Base-by-base conservation (phyloP, 140 eudicot species). In the Senecio squalidus region DNA sequence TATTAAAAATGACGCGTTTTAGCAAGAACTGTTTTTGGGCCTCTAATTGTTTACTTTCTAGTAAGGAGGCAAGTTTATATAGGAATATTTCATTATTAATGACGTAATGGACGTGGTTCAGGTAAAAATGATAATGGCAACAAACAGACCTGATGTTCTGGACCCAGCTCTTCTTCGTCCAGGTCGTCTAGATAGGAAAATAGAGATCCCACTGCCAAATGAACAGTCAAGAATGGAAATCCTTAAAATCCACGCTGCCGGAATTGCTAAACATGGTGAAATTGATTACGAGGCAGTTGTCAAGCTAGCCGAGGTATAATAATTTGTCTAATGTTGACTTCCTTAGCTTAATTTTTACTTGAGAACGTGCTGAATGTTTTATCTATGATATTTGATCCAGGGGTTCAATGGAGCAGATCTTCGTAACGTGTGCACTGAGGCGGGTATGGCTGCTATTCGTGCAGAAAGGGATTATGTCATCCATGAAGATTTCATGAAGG, bases 401-500 rank as follows among this genome's bases (percentile, higher is more conserved):
- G 98, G 98, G 25, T 92, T 87, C 51, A 92, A 92, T 52, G 98
- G 98, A 48, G 98, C 98, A 39, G 98, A 92, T 72, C 86, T 92
- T 23, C 91, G 98, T 21, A 92, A 92, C 24, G 81, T 87, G 44
- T 92, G 98, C 65, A 92, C 98, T 47, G 98, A 92, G 70, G 98
- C 98, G 70, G 98, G 98, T 33, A 92, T 87, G 98, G 77, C 80
- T 18, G 98, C 98, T 3, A 92, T 92, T 48, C 96, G 98, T 24
- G 98, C 96, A 2, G 98, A 92, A 74, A 87, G 98, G 23, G 98
- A 92, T 75, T 92, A 92, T 69, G 98, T 92, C 34, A 84, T 92
- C 64, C 96, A 92, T 59, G 98, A 92, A 75, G 98, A 92, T 74
- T 92, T 92, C 73, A 92, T 92, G 98, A 92, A 87, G 98, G 98